These are phyloP conservation scores for Amanita subjunquillea DNA, from an alignment of 768 basidiomycete species.

Conservation along the genomic window DNA sequence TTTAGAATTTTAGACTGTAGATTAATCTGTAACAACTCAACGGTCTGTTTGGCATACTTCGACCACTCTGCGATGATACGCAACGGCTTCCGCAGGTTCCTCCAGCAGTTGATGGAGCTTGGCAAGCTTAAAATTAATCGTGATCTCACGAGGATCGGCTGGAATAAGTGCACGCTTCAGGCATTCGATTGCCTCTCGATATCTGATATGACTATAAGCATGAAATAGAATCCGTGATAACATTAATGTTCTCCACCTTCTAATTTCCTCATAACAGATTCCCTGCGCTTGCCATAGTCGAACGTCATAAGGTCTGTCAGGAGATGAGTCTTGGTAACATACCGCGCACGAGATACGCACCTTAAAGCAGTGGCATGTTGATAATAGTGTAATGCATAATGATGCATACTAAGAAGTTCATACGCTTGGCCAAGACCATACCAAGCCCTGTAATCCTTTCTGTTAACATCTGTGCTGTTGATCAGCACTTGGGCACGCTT, in stretches of 20 bases:
- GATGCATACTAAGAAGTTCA: conserved; percentile 92
- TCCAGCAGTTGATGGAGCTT: conserved; percentile 57
- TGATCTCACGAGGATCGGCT: conserved; percentile 68
- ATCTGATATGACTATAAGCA: conserved; percentile 30
- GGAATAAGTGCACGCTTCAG: conserved; percentile 82
- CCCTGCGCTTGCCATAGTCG: conserved; percentile 95
- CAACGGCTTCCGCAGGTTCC: conserved; percentile 58
- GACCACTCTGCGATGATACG: conserved; percentile 74
- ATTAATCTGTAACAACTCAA: conserved; percentile 22
- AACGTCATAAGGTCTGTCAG: conserved; percentile 80
- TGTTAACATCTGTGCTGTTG: conserved; percentile 65
- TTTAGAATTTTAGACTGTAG: conserved; percentile 14
- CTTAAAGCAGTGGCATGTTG: conserved; percentile 90
- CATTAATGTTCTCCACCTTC: conserved; percentile 39
- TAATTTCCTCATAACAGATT: conserved; percentile 87
- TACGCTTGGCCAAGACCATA: conserved; percentile 98
- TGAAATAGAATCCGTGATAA: neutral
- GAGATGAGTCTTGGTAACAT: neutral
- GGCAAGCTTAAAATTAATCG: conserved; percentile 65
- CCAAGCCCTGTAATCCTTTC: conserved; percentile 97
- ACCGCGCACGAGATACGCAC: conserved; percentile 25
- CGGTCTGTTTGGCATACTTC: conserved; percentile 60
- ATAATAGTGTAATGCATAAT: conserved; percentile 94
- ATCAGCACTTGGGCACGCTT: neutral
- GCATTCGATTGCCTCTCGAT: conserved; percentile 84